A percentile compares a stretch with the other conserved stretches of the same genome.
phyloP scores from a whole-genome alignment of 2,329 filamentous ascomycete genomes.

The Aspergillus melleus region DNA sequence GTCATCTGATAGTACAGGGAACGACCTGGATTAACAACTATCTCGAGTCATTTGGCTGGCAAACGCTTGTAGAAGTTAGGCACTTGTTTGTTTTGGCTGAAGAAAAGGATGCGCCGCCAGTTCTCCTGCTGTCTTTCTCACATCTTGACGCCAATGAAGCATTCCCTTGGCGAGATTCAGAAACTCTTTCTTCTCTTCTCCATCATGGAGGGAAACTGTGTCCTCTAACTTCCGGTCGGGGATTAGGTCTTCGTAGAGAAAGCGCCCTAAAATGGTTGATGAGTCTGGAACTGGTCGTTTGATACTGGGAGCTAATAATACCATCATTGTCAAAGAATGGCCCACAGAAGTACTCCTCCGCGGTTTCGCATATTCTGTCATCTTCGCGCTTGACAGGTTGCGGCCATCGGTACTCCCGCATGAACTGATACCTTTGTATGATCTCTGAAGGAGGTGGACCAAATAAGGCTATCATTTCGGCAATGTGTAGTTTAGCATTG shows the following conservation, averaged over 20 bases:
- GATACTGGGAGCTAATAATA: constrained; percentile 20
- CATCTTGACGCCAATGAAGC: constrained; percentile 33
- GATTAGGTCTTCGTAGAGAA: constrained; percentile 35
- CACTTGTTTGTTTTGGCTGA: constrained; percentile 23
- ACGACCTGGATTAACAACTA: too few relatives aligned
- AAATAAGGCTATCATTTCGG: constrained; percentile 46
- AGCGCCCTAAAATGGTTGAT: constrained; percentile 30
- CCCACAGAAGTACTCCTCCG: constrained; percentile 37
- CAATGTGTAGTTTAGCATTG: constrained; percentile 39
- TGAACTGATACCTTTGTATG: constrained; percentile 34
- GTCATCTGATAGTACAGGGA: too few relatives aligned
- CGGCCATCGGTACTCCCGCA: constrained; percentile 32
- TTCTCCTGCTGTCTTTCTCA: constrained; percentile 31
- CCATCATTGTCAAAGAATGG: constrained; percentile 38
- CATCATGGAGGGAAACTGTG: constrained; percentile 28
- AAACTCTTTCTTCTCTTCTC: constrained; percentile 32
- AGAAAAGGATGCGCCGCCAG: constrained; percentile 31
- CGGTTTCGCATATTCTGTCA: constrained; percentile 30
- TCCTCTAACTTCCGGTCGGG: constrained; percentile 31
- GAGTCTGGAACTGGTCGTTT: constrained; percentile 19
- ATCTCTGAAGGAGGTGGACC: constrained; percentile 40
- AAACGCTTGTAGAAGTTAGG: constrained; percentile 19
- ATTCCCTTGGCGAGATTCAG: constrained; percentile 31
- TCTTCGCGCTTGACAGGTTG: constrained; percentile 30
- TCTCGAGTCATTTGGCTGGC: too few relatives aligned